Evolutionary conservation across 805 yeast species (phyloP), one percentile per base, ranked within the genome.

Genomic region (Wickerhamomyces silvicola): DNA sequence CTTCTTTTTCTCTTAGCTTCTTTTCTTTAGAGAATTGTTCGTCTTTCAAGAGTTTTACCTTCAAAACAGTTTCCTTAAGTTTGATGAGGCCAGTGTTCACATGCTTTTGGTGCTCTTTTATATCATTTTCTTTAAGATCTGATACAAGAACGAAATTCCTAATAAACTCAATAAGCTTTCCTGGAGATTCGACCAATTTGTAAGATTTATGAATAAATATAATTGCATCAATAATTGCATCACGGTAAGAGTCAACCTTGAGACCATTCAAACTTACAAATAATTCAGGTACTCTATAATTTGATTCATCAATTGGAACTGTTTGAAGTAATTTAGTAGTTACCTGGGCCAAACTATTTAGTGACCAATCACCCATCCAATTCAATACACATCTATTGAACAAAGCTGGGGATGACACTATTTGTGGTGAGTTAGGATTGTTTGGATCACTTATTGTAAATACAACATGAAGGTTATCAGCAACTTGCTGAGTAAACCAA

Each of bases 311-410:
- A 11, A 81, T 50, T 1, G 90, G 83, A 9, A 77, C 46, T 24
- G 47, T 34, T 23, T 56, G 56, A 1, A 77, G 49, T 27, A 66
- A 41, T 4, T 55, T 55, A 0, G 45, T 34, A 0, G 80, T 73
- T 21, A 86, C 73, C 30, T 74, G 72, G 6, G 39, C 32, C 30
- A 79, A 52, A 0, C 86, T 59, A 0, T 47, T 37, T 4, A 43
- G 37, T 0, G 79, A 64, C 96, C 97, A 88, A 33, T 75, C 75
- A 5, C 95, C 95, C 80, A 86, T 76, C 87, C 90, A 84, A 48
- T 80, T 75, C 23, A 90, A 57, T 2, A 85, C 94, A 62, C 97
- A 88, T 48, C 97, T 64, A 48, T 88, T 88, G 57, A 85, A 79
- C 21, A 88, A 59, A 0, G 97, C 97, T 0, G 96, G 95, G 0